Evolutionary conservation across 345 rosid species (phyloP), one percentile per base, ranked within the genome.

Genomic region (Corchorus olitorius): DNA sequence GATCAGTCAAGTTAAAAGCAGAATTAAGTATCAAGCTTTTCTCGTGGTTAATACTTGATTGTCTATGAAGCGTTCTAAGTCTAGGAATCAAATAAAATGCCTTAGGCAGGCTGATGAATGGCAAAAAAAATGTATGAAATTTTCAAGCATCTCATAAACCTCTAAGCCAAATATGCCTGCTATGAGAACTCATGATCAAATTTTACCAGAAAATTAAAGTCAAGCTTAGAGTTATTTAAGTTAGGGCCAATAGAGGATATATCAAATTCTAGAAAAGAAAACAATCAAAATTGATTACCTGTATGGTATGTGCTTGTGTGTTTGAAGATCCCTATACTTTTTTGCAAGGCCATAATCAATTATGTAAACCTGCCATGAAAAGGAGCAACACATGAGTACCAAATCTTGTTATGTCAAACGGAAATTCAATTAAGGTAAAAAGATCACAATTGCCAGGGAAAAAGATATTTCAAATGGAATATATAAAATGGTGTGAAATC

Each of bases 311-410:
- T 93, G 98, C 82, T 91, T 91, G 72, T 92, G 96, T 43, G 96
- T 94, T 79, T 92, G 96, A 82, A 88, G 91, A 82, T 89, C 97
- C 77, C 94, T 88, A 80, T 88, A 92, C 81, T 91, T 94, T 88
- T 91, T 92, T 61, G 94, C 98, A 77, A 92, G 97, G 45, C 98
- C 97, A 80, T 85, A 92, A 83, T 91, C 97, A 81, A 94, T 94
- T 46, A 86, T 72, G 60, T 94, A 92, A 37, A 91, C 98, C 94
- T 94, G 86, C 54, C 1, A 22, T 17, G 16, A 19, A 61, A 72
- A 75, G 41, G 12, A 14, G 53, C 12, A 66, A 66, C 43, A 37
- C 46, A 62, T 17, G 48, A 35, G 27, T 10, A 52, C 46, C 22
- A 17, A 46, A 17, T 70, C 27, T 0, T 34, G 15, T 70, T 5